Evolutionary conservation across 345 rosid genomes (phyloP), one percentile per base, ranked within the genome.

Genomic region (Aquilaria yunnanensis): DNA sequence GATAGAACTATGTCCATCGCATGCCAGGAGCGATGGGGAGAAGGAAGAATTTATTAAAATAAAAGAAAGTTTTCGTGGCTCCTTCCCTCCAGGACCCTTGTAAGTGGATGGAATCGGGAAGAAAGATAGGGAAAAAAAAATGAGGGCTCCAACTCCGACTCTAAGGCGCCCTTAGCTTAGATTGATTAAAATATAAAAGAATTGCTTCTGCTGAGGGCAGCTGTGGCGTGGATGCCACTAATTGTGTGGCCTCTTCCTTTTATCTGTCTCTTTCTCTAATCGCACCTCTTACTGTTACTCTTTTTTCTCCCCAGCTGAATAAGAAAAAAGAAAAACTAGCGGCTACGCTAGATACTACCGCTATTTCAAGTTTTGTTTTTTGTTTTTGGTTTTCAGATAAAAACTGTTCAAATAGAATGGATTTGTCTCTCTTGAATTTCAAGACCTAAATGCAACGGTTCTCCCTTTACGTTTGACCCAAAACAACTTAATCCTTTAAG

Each of bases 211-310:
- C 23, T 23, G 23, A 23, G 23, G 23, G 23, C 62, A 57, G 59
- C 13, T 4, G 64, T 81, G 79, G 75, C 70, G 80, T 83, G 89
- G 86, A 83, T 47, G 56, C 78, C 96, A 87, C 89, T 74, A 71
- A 65, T 45, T 57, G 61, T 78, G 67, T 88, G 86, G 79, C 60
- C 84, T 41, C 58, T 12, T 14, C 31, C 45, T 4, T n/a, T 43
- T 32, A 43, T 50, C 46, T 34, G 56, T 45, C 29, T 32, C 63
- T 54, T 14, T 58, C 29, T 58, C 37, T 46, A 34, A 43, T 47
- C 12, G 10, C 43, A 37, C 1, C 43, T 37, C 5, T 37, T 37
- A 5, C 43, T 37, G 43, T 37, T 37, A 37, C 43, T 37, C 43
- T 37, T 7, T 37, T 23, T 37, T 37, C 43, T 37, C 5, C 8